Evolutionary conservation across 345 rosid genomes (phyloP).

Genomic region (Firmiana major): DNA sequence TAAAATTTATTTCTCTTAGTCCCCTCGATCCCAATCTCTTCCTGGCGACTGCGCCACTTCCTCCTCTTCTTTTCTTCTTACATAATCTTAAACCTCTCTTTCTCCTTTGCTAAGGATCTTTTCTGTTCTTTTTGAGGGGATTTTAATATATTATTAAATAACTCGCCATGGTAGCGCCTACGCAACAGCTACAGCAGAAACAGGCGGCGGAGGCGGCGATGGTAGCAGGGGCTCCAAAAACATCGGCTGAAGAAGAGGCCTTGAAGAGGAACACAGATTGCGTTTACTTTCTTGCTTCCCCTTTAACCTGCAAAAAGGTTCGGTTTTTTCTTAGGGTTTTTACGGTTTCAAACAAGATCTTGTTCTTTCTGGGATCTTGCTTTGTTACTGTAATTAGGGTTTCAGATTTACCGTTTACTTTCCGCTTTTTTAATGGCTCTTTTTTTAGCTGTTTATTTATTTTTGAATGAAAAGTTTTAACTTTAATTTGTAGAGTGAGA

Average conservation of each 20-base stretch:
- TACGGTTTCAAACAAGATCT: conserved; percentile 13
- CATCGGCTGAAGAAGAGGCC: conserved; percentile 70
- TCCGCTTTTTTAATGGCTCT: not conserved
- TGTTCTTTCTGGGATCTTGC: conserved; percentile 7
- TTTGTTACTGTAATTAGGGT: conserved; percentile 25
- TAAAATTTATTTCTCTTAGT: no score
- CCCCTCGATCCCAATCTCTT: conserved; percentile 10
- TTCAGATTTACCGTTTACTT: conserved; percentile 29
- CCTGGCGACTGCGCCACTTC: conserved; percentile 32
- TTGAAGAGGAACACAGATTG: conserved; percentile 92
- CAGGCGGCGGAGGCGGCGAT: conserved; percentile 17
- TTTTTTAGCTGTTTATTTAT: conserved; percentile 13
- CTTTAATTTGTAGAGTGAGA: not conserved
- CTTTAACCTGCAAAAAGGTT: conserved; percentile 98
- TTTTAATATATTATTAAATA: not conserved
- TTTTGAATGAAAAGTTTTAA: not conserved
- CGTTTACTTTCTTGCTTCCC: conserved; percentile 93
- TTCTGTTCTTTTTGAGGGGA: not conserved
- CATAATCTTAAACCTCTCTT: conserved; percentile 15
- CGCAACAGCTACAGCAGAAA: conserved; percentile 32
- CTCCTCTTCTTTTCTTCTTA: not conserved
- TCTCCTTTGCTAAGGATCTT: not conserved
- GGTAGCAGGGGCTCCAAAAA: conserved; percentile 12
- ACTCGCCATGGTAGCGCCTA: conserved; percentile 54
- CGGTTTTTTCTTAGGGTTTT: conserved; percentile 5